Evolutionary conservation across 176 grass and related monocot genomes (phyloP), one percentile per base, ranked within the genome.

Genomic region (Metroxylon sagu): DNA sequence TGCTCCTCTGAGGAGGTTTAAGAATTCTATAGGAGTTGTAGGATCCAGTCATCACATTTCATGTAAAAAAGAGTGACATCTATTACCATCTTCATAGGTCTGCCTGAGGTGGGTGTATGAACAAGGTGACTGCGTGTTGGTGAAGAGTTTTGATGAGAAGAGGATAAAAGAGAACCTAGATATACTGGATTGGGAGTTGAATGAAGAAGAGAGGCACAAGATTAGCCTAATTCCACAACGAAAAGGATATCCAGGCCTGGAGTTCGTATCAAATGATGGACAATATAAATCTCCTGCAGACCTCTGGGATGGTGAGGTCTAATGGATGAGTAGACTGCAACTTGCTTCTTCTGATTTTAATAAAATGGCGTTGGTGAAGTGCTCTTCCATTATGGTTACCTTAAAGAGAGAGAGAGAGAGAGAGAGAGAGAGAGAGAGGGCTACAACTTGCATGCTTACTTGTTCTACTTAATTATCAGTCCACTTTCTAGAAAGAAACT

Each of bases 281-380:
- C 79, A 56, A 0, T 88, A 79, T 72, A 80, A 61, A 29, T 84
- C 80, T 18, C 30, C 76, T 10, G 62, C 79, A 14, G 85, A 88
- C 49, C 80, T 88, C 49, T 88, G 85, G 85, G 85, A 88, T 73
- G 85, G 80, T 18, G 85, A 88, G 64, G 57, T 84, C 43, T 76
- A 56, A 60, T 18, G 10, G 10, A 12, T 43, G 35, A 43, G 3
- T 12, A 12, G 8, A 14, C 12, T 7, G 35, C 10, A 43, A 43
- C 8, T 3, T 43, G 35, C 35, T 23, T 23, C 21, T 23, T 23
- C 21, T 23, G 21, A 23, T 23, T 23, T 23, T 23, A 23, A 23
- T 23, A 23, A 23, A 23, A 23, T 23, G 21, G 21, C 21, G 21
- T 23, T 23, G 21, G 21, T 0, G 21, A 23, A 23, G 21, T 23